Evolutionary conservation across 108 stramenopile genomes (phyloP), one percentile per base, ranked within the genome.

Genomic region (Heterococcus sp.): DNA sequence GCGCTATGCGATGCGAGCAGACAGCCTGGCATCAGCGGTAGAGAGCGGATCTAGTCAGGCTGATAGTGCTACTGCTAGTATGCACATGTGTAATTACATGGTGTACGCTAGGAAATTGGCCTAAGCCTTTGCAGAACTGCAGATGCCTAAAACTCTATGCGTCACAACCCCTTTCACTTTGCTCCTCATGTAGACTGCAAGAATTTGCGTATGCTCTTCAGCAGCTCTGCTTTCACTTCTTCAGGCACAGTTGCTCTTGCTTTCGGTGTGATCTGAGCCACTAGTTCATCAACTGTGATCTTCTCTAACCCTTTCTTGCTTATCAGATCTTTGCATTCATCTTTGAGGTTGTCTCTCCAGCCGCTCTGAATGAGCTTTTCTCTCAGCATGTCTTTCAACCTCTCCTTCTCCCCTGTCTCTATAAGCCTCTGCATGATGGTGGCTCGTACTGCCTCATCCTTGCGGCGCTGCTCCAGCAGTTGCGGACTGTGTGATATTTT

Each of bases 301-400:
- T 90, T 89, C 72, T 92, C 90, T 33, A 91, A 68, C 30, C 91
- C 91, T 67, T 91, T 91, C 32, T 72, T 82, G 14, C 89, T 82
- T 64, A 92, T 92, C 1, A 90, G 86, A 37, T 92, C 90, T 65
- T 82, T 83, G 83, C 76, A 82, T 36, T 81, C 71, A 71, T 81
- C 79, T 72, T 90, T 90, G 39, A 91, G 87, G 46, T 87, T 89
- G 67, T 91, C 90, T 34, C 91, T 72, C 91, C 91, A 92, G 35
- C 91, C 91, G 39, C 90, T 91, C 75, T 92, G 87, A 35, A 91
- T 80, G 14, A 92, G 82, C 4, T 89, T 76, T 35, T 89, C 88
- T 31, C 91, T 69, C 34, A 92, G 85, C 32, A 89, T 46, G 80
- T 91, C 89, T 31, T 91, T 89, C 35, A 91, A 84, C 39, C 81